Conservation (phyloP, 352 stramenopile species). For the Phytopythium aichiense region DNA sequence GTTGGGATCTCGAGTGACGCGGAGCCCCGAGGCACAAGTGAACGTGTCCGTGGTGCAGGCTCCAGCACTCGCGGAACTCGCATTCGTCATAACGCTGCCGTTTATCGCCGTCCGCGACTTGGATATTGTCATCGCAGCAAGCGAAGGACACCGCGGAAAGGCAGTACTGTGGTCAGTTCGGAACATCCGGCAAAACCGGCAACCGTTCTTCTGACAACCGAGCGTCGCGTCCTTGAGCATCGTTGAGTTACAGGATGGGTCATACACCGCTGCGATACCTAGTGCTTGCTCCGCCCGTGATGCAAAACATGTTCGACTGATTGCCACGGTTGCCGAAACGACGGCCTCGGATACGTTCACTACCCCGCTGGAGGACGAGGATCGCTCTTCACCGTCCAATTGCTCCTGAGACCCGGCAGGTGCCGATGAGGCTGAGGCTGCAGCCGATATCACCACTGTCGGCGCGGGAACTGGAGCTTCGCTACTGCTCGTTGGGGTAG, state of each 20-base stretch:
- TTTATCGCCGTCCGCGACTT: neutral
- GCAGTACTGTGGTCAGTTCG: neutral
- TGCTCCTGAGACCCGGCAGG: neutral
- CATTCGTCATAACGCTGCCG: neutral
- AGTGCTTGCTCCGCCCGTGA: neutral
- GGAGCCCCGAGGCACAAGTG: neutral
- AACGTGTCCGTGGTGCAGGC: neutral
- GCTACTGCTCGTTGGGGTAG: neutral
- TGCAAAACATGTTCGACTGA: neutral
- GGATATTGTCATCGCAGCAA: neutral
- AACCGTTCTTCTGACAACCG: slow-evolving; percentile 4
- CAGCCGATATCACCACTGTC: neutral
- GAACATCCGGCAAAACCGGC: slow-evolving; percentile 6
- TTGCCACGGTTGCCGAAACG: neutral
- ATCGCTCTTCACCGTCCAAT: neutral
- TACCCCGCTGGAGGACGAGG: neutral
- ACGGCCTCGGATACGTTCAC: neutral
- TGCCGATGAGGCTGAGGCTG: neutral
- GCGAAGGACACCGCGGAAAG: slow-evolving; percentile 2
- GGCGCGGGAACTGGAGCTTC: neutral
- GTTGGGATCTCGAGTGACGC: neutral
- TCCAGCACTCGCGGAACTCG: neutral
- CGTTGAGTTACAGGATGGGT: neutral
- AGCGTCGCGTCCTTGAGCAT: neutral
- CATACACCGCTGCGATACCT: slow-evolving; percentile 2